These are phyloP conservation scores for Polychytrium aggregatum DNA, from an alignment of 192 early-diverging fungal species.

Conservation along the genomic window DNA sequence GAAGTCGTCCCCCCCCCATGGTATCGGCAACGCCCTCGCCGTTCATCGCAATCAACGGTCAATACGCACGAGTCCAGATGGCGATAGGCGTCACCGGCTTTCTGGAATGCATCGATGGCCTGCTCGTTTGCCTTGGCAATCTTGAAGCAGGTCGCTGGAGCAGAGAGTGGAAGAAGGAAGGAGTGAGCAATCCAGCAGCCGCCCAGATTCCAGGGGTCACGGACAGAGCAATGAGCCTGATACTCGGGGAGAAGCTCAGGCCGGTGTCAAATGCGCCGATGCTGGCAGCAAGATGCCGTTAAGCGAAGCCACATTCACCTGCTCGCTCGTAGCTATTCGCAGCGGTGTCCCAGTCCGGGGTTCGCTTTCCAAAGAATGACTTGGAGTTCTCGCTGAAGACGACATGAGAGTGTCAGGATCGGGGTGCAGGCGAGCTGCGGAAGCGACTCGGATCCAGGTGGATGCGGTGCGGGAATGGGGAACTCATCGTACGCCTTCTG, in stretches of 20 bases:
- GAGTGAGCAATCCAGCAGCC: not conserved
- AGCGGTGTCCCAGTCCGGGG: constrained; percentile 71
- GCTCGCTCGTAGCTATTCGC: constrained; percentile 60
- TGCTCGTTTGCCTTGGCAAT: constrained; percentile 55
- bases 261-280: no score
- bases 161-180: no score
- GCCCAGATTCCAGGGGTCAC: not conserved
- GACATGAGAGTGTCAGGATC: no score
- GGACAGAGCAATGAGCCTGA: not conserved
- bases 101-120: constrained; percentile 57
- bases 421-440: no score
- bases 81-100: constrained; percentile 51
- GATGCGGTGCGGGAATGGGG: no score
- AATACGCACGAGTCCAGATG: constrained; percentile 48
- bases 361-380: constrained; percentile 48
- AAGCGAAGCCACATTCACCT: constrained; percentile 29
- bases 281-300: no score
- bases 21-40: no score
- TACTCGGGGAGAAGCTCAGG: no score
- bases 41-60: no score
- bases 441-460: no score
- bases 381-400: no score
- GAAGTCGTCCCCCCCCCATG: constrained; percentile 2
- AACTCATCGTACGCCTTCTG: no score
- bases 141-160: constrained; percentile 56